phyloP scores from a whole-genome alignment of 73 alveolate species.

The Paramecium primaurelia region DNA sequence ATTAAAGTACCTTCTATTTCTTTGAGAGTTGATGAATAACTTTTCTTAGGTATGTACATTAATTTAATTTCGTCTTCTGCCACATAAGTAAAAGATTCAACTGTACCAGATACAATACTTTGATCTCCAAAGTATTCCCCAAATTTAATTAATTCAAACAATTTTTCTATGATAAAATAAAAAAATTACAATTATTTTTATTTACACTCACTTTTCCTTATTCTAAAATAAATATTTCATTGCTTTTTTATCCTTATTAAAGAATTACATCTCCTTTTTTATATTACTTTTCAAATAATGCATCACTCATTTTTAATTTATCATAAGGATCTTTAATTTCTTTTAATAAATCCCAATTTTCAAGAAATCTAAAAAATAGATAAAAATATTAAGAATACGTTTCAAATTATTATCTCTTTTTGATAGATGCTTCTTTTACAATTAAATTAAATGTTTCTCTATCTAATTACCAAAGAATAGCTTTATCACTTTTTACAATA shows the following conservation, averaged over 20 bases:
- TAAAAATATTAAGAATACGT: background rate
- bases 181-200: background rate
- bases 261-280: conserved; percentile 48
- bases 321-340: conserved; percentile 85
- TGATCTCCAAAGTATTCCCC: conserved; percentile 55
- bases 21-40: conserved; percentile 18
- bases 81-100: conserved; percentile 37
- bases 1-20: background rate
- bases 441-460: conserved; percentile 91
- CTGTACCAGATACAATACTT: background rate
- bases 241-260: background rate
- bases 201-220: conserved; percentile 3
- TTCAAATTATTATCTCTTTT: conserved; percentile 88
- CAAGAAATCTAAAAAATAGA: conserved; percentile 26
- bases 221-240: background rate
- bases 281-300: conserved; percentile 19
- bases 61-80: background rate
- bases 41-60: background rate
- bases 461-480: conserved; percentile 76
- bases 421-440: conserved; percentile 92
- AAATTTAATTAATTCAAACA: background rate
- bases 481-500: conserved; percentile 70
- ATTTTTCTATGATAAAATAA: background rate
- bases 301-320: conserved; percentile 62
- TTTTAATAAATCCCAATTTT: conserved; percentile 71